phyloP scores from a whole-genome alignment of 208 protist genomes.

The Paratrypanosoma confusum region DNA sequence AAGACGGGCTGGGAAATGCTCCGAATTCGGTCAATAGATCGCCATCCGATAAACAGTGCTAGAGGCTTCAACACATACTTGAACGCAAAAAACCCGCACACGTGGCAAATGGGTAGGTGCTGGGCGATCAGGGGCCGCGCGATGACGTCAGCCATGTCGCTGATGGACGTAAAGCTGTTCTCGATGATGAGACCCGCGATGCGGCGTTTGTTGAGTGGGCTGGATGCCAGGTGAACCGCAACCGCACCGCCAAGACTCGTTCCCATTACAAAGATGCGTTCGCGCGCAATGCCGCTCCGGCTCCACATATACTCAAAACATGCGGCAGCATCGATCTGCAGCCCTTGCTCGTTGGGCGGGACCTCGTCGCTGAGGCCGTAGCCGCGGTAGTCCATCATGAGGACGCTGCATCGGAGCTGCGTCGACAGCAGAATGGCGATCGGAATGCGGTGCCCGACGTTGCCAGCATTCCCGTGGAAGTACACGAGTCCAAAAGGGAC shows the following conservation, averaged over 20 bases:
- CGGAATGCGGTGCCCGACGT: conserved; percentile 79
- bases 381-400: conserved; percentile 89
- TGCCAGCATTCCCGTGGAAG: conserved; percentile 90
- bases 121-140: conserved; percentile 15
- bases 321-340: conserved; percentile 77
- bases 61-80: conserved; percentile 72
- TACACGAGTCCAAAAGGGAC: conserved; percentile 70
- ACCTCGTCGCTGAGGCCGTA: conserved; percentile 61
- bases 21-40: conserved; percentile 29
- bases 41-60: conserved; percentile 56
- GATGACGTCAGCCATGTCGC: conserved; percentile 60
- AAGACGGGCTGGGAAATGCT: conserved; percentile 44
- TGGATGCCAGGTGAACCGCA: conserved; percentile 59
- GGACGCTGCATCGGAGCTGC: conserved; percentile 46
- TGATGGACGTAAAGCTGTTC: conserved; percentile 86
- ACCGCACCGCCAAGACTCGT: conserved; percentile 86
- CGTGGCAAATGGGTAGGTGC: conserved; percentile 2
- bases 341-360: conserved; percentile 48
- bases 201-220: conserved; percentile 21
- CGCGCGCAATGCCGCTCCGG: conserved; percentile 41
- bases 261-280: conserved; percentile 80
- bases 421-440: conserved; percentile 43
- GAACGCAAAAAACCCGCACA: conserved; percentile 23
- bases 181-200: conserved; percentile 77
- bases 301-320: conserved; percentile 63